Evolutionary conservation across 108 stramenopile species (phyloP), one percentile per base, ranked within the genome.

Genomic region (Fragilariopsis cylindrus): DNA sequence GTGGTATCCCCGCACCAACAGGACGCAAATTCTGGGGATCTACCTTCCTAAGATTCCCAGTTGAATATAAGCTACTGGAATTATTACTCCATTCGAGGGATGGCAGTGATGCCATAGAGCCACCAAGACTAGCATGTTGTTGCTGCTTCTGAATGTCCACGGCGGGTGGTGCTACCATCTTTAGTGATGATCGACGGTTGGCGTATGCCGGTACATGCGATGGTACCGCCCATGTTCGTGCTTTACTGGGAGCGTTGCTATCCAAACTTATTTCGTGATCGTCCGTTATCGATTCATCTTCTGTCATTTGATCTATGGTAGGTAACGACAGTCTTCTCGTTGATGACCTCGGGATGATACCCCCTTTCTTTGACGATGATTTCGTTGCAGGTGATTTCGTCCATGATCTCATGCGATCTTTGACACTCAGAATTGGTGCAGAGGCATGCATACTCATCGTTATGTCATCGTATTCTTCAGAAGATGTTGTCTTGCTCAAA

Each of bases 341-440:
- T 19, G 55, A 7, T 9, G 55, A 5, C 19, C 55, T 11, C 55
- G 19, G 18, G 16, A 19, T 19, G 55, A 56, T 56, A n/a, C 5
- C 19, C 55, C 16, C 55, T 19, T 9, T 56, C 7, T 19, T 56
- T 65, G 43, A 19, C 65, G 42, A 46, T 4, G 13, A 5, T 45
- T 46, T 65, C 4, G 1, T 45, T 13, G 47, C 47, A 47, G 41
- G 13, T 16, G 4, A 19, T 48, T 65, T 43, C 13, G 18, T 48
- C 65, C 65, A 65, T 19, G 65, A 12, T 65, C 47, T 65, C 65
- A 65, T 65, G 5, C 65, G 65, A 4, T 65, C 65, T 19, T 65
- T 65, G 15, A 65, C 44, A 41, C 65, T 65, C 43, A 13, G 65
- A 21, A 9, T 30, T 21, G 19, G 5, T 19, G 7, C 9, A 11